Percentiles rank a stretch among this genome's conserved stretches.
phyloP scores from a whole-genome alignment of 257 asterid species.

The Solanum lignicaule region DNA sequence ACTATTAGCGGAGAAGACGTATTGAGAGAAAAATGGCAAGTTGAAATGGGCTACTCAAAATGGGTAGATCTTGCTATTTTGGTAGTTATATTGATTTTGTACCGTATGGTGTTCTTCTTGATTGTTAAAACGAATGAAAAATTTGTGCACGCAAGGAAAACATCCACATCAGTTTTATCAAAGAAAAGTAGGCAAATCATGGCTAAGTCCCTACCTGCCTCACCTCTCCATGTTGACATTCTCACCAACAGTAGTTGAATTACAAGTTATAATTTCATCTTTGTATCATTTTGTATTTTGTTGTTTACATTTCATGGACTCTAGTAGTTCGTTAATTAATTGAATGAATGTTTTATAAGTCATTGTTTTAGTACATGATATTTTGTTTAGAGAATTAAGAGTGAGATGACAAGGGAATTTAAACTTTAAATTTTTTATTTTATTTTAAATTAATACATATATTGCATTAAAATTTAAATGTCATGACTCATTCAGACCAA shows the following conservation, averaged over 20 bases:
- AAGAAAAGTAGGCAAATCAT: background rate
- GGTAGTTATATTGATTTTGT: background rate
- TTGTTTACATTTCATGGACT: background rate
- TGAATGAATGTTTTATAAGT: too few relatives aligned
- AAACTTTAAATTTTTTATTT: background rate
- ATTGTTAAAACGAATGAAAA: background rate
- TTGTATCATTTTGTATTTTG: background rate
- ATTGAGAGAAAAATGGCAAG: conserved; percentile 2
- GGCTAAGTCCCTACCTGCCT: background rate
- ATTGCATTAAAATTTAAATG: background rate
- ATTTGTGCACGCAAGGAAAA: background rate
- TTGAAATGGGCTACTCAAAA: background rate
- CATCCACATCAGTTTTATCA: background rate
- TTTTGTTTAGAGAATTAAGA: background rate
- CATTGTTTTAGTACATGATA: background rate
- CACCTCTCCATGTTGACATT: background rate
- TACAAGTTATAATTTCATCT: background rate
- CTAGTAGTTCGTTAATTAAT: background rate
- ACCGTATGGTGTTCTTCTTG: background rate
- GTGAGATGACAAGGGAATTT: background rate
- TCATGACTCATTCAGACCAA: background rate
- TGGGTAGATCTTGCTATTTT: background rate
- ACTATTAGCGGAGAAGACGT: background rate
- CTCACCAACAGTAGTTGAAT: background rate
- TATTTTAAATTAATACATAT: background rate